Evolutionary conservation across 495 filamentous ascomycete genomes (phyloP).

Genomic region (Penicillium waksmanii): DNA sequence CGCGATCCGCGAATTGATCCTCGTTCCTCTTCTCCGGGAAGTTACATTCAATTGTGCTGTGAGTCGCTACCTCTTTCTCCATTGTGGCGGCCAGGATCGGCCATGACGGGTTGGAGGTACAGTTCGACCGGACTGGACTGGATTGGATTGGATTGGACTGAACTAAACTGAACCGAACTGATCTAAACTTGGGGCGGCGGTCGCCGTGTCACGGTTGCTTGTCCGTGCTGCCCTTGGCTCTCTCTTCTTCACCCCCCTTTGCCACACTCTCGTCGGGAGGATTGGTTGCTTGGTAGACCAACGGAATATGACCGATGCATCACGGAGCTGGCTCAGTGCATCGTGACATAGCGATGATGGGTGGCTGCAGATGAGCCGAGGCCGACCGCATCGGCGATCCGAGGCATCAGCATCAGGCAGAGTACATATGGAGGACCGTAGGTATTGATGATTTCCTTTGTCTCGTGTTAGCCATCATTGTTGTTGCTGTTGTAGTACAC

Average conservation of each 20-base stretch:
- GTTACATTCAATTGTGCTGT: slow-evolving; percentile 21
- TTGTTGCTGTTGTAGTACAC: no score
- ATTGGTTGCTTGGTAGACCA: slow-evolving; percentile 10
- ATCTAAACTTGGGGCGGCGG: slow-evolving; percentile 14
- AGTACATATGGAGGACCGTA: no score
- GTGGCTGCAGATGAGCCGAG: slow-evolving; percentile 19
- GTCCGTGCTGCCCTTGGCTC: neutral
- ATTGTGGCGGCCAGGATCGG: slow-evolving; percentile 17
- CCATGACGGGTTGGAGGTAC: neutral
- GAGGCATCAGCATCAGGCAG: neutral
- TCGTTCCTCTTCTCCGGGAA: slow-evolving; percentile 23
- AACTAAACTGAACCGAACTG: neutral
- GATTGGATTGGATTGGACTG: neutral
- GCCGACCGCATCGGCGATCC: slow-evolving; percentile 21
- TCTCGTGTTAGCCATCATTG: no score
- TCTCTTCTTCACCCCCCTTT: neutral
- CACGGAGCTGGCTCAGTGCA: slow-evolving; percentile 9
- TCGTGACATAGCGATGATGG: slow-evolving; percentile 5
- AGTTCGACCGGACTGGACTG: neutral
- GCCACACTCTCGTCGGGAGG: slow-evolving; percentile 9
- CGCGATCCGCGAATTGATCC: slow-evolving; percentile 26
- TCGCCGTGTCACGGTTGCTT: slow-evolving; percentile 18
- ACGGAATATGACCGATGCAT: slow-evolving; percentile 13
- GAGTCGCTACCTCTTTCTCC: slow-evolving; percentile 1
- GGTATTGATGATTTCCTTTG: no score